Evolutionary conservation across 169 alveolate genomes (phyloP), one percentile per base, ranked within the genome.

Genomic region (Cryptosporidium xiaoi): DNA sequence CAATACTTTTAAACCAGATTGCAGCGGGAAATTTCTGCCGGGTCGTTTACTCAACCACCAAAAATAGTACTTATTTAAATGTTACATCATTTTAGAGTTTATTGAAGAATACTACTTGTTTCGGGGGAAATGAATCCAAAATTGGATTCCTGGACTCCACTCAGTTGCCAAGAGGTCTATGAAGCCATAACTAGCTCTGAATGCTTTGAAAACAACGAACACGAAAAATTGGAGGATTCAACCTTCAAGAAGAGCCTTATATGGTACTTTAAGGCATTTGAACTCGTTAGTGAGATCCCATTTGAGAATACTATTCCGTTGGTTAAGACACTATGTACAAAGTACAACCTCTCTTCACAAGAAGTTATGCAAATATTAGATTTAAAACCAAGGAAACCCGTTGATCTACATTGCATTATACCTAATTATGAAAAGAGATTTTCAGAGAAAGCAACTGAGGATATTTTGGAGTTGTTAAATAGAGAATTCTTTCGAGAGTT

Each of bases 231-330:
- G 27, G 20, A 12, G 16, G 87, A 56, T 10, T 31, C 60, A 3
- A 18, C 71, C 18, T 56, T 77, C n/a, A 60, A 62, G 15, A 77
- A 60, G 31, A 77, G 87, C 48, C 44, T 77, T 13, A 56, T 46
- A 18, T 77, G 87, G 87, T 77, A 77, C 44, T 62, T 77, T 15
- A 62, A 77, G n/a, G 44, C 87, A 34, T 77, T 77, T 51, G 62
- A 62, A 7, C 13, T 53, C 18, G 77, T 62, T 24, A 29, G 56
- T 3, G 33, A 62, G 7, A 29, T 27, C 18, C 34, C 69, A 8
- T 64, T 58, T 15, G 58, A 77, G 5, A 60, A 36, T n/a, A 27
- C 56, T 8, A 44, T 40, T 77, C 46, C 69, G 24, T 13, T 77
- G n/a, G 48, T 51, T 27, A 64, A 77, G 34, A 8, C 60, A n/a